Base-by-base conservation (phyloP, 352 stramenopile species). In the Phytopythium aichiense region DNA sequence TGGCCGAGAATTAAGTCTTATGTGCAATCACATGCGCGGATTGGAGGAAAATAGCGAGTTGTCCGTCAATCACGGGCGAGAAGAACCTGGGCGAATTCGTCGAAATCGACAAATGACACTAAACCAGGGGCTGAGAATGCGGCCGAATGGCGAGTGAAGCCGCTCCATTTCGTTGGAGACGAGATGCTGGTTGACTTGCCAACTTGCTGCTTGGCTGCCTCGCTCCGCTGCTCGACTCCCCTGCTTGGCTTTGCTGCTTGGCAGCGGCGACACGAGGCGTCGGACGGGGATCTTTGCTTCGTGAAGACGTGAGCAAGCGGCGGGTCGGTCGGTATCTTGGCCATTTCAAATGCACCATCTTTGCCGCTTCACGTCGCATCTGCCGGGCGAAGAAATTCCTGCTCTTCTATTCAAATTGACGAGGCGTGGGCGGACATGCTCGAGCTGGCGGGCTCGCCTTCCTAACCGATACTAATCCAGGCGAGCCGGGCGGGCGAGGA, bases 351-450 rank as follows among this genome's bases (percentile, higher is more conserved):
- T n/a, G n/a, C 31, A 37, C 31, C 31, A 9, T 4, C 31, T 37
- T 9, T 37, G 31, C 31, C 9, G 31, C 31, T 37, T 9, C 31
- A 9, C 5, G 40, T 7, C n/a, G 18, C 15, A 23, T 8, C 4
- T 54, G 48, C 2, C 11, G 51, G 51, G 31, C 51, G 51, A 56
- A 56, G 51, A 56, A 56, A 30, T 56, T 56, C 51, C 51, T 28
- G 51, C 51, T 56, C 51, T 56, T 56, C 51, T 56, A 56, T 56
- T 56, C 51, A 56, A 56, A 56, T 56, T 56, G 7, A 30, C 28
- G 51, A 7, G 51, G 28, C 25, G 25, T 11, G 23, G 25, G 11
- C 37, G 12, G 37, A 13, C 22, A 2, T 11, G 23, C 40, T 22
- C 40, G 3, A 11, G 49, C 28, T 33, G 0, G 18, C 18, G 18